These are phyloP conservation scores for Sugiyamaella novakii DNA, from an alignment of 1,139 yeast genomes.

Conservation along the genomic window DNA sequence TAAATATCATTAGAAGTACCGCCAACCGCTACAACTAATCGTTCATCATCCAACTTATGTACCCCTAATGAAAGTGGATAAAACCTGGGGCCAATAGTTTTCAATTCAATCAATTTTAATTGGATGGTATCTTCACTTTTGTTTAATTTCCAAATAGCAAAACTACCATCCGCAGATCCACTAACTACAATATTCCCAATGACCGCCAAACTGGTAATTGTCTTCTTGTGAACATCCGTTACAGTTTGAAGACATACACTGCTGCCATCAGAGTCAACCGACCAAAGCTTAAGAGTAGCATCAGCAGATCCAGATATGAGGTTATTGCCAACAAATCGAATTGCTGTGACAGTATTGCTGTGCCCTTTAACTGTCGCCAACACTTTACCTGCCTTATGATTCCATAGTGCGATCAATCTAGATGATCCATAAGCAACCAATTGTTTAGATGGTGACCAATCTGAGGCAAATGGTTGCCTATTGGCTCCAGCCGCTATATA, in stretches of 20 bases:
- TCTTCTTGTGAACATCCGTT: slow-evolving; percentile 44
- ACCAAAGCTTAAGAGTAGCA: slow-evolving; percentile 63
- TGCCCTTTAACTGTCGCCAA: slow-evolving; percentile 39
- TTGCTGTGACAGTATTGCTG: slow-evolving; percentile 38
- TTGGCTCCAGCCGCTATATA: slow-evolving; percentile 81
- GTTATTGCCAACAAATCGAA: slow-evolving; percentile 42
- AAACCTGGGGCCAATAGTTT: slow-evolving; percentile 47
- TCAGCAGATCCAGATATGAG: slow-evolving; percentile 72
- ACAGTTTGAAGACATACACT: slow-evolving; percentile 42
- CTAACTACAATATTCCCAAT: slow-evolving; percentile 49
- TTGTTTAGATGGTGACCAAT: slow-evolving; percentile 47
- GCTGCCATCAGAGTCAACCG: slow-evolving; percentile 28
- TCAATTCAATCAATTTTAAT: slow-evolving; percentile 24
- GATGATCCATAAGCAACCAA: slow-evolving; percentile 79
- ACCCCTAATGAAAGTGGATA: slow-evolving; percentile 56
- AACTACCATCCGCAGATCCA: slow-evolving; percentile 67
- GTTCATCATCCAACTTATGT: not conserved
- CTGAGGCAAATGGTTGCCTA: slow-evolving; percentile 68
- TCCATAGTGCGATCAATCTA: slow-evolving; percentile 73
- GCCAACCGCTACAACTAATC: slow-evolving; percentile 61
- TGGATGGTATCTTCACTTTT: slow-evolving; percentile 8
- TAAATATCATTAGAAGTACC: slow-evolving; percentile 69
- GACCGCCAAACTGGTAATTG: slow-evolving; percentile 55
- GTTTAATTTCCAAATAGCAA: slow-evolving; percentile 52
- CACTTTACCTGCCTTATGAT: slow-evolving; percentile 52